Percentiles rank a stretch among this genome's conserved stretches.
These are phyloP conservation scores for Eimeria necatrix DNA, from an alignment of 169 alveolate genomes.

Conservation along the genomic window DNA sequence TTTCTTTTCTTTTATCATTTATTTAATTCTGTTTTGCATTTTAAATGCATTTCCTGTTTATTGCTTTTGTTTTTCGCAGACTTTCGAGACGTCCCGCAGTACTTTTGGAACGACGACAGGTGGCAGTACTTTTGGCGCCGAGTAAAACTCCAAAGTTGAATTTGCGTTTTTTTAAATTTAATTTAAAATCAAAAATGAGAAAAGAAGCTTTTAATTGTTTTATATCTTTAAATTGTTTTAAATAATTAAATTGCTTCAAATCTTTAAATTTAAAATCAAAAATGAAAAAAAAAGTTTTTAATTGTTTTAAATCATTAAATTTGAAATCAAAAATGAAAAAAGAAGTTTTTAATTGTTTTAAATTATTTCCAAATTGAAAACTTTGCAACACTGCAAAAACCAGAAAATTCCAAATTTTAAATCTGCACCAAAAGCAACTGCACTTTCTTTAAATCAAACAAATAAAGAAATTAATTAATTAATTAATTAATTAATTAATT, in stretches of 20 bases:
- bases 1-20: background rate
- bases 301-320: too few species aligned
- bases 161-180: too few species aligned
- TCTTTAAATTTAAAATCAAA: background rate
- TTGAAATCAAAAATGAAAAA: too few species aligned
- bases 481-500: background rate
- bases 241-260: background rate
- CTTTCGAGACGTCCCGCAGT: conserved; percentile 69
- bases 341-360: too few species aligned
- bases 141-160: background rate
- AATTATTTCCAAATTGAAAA: too few species aligned
- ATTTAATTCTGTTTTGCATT: background rate
- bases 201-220: too few species aligned
- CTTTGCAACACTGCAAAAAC: conserved; percentile 19
- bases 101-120: conserved; percentile 70
- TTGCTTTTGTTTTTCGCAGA: background rate
- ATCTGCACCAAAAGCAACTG: background rate
- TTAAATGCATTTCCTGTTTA: background rate
- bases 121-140: conserved; percentile 77
- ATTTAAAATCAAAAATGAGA: too few species aligned
- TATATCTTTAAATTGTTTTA: background rate
- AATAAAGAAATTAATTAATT: background rate
- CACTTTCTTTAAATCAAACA: background rate
- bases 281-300: too few species aligned
- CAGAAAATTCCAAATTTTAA: conserved; percentile 28